phyloP scores from a whole-genome alignment of 768 basidiomycete genomes.

The Lactifluus volemus region DNA sequence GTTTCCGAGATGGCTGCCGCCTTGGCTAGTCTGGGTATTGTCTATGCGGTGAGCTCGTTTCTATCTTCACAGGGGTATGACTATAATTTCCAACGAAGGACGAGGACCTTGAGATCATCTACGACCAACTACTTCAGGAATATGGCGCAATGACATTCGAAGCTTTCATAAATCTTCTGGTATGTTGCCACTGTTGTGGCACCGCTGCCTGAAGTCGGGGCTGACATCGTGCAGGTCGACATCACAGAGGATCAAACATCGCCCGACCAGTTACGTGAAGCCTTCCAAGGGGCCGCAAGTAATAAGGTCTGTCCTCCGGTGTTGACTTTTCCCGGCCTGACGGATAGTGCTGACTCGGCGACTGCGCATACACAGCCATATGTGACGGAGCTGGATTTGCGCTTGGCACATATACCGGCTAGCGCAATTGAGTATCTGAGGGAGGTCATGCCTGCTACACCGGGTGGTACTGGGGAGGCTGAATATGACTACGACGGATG shows the following conservation, averaged over 20 bases:
- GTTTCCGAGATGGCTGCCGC: conserved; percentile 88
- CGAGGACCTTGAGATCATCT: conserved; percentile 80
- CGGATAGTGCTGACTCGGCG: neutral
- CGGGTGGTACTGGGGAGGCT: conserved; percentile 47
- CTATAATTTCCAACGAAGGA: conserved; percentile 38
- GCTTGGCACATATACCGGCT: conserved; percentile 69
- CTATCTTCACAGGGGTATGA: neutral
- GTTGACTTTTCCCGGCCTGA: neutral
- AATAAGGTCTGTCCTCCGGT: conserved; percentile 57
- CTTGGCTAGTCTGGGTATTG: conserved; percentile 87
- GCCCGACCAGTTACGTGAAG: conserved; percentile 82
- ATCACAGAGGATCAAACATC: conserved; percentile 95
- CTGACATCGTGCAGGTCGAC: conserved; percentile 54
- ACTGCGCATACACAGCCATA: conserved; percentile 50
- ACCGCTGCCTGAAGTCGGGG: neutral
- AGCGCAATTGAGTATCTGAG: conserved; percentile 73
- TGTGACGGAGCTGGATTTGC: conserved; percentile 89
- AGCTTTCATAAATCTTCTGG: conserved; percentile 90
- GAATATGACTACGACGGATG: conserved; percentile 80
- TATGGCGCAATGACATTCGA: conserved; percentile 90
- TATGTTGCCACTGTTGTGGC: conserved; percentile 29
- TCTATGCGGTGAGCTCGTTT: conserved; percentile 58
- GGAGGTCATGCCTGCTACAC: conserved; percentile 62
- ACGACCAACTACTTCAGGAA: conserved; percentile 64
- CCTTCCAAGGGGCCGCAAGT: conserved; percentile 85